These are phyloP conservation scores for Exobasidium rhododendri DNA, from an alignment of 1,284 basidiomycete species.

Conservation along the genomic window DNA sequence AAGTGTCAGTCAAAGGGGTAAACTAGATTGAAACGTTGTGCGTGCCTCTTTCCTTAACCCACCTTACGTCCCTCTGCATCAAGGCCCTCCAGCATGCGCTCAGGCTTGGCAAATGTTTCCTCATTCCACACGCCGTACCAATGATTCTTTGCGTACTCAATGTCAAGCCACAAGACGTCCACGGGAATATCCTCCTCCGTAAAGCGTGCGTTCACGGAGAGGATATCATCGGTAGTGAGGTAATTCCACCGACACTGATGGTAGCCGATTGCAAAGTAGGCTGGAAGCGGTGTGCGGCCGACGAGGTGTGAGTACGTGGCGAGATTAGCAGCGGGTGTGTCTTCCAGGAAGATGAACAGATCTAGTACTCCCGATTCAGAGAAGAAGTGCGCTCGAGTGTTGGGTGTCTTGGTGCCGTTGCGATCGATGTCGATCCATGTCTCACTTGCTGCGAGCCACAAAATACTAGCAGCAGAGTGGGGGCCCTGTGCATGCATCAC, in stretches of 20 bases:
- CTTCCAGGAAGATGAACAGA: slow-evolving; percentile 86
- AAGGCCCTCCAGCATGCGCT: slow-evolving; percentile 86
- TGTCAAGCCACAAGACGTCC: slow-evolving; percentile 97
- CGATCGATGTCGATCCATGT: slow-evolving; percentile 81
- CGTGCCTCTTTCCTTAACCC: not conserved
- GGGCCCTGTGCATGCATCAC: slow-evolving; percentile 67
- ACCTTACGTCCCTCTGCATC: slow-evolving; percentile 76
- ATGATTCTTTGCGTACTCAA: slow-evolving; percentile 82
- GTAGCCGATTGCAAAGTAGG: slow-evolving; percentile 86
- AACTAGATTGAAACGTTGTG: not conserved
- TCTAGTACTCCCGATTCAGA: slow-evolving; percentile 95
- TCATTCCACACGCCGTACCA: slow-evolving; percentile 98
- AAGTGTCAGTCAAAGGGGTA: not conserved
- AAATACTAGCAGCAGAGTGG: slow-evolving; percentile 77
- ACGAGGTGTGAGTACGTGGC: slow-evolving; percentile 80
- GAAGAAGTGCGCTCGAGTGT: slow-evolving; percentile 80
- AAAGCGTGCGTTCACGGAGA: slow-evolving; percentile 45
- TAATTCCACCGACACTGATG: slow-evolving; percentile 99
- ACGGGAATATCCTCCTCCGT: slow-evolving; percentile 68
- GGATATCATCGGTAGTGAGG: slow-evolving; percentile 80
- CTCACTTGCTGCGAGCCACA: slow-evolving; percentile 87
- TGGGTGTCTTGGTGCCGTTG: slow-evolving; percentile 13
- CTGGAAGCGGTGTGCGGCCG: slow-evolving; percentile 79
- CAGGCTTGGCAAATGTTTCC: slow-evolving; percentile 86
- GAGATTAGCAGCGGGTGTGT: slow-evolving; percentile 75